phyloP scores from a whole-genome alignment of 2,329 filamentous ascomycete genomes.

The Scytalidium sp. region DNA sequence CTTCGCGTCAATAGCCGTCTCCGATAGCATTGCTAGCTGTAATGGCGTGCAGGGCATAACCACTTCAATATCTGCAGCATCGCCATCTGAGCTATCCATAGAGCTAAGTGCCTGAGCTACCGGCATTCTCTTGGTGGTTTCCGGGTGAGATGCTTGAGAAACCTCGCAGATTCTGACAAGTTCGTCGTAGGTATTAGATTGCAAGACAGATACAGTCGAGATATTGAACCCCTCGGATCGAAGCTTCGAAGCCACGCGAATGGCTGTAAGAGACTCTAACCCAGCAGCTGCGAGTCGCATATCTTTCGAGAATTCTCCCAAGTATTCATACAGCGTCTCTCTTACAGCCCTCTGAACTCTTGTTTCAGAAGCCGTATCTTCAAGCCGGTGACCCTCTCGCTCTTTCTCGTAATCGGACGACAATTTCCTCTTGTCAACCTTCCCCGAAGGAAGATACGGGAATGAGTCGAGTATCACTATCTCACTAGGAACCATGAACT shows the following conservation, averaged over 20 bases:
- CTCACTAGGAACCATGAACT: slow-evolving; percentile 80
- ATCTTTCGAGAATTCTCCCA: slow-evolving; percentile 21
- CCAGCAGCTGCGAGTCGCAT: slow-evolving; percentile 51
- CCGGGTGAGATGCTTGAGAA: slow-evolving; percentile 7
- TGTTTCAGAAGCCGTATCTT: slow-evolving; percentile 22
- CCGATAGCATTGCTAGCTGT: slow-evolving; percentile 76
- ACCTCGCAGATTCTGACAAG: slow-evolving; percentile 31
- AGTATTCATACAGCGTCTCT: slow-evolving; percentile 16
- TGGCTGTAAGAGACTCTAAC: slow-evolving; percentile 64
- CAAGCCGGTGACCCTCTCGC: slow-evolving; percentile 6
- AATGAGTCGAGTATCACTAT: slow-evolving; percentile 62
- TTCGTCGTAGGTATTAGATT: slow-evolving; percentile 43
- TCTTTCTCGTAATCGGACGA: slow-evolving; percentile 49
- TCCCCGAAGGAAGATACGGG: slow-evolving; percentile 78
- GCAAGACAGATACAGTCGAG: slow-evolving; percentile 60
- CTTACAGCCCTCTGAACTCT: slow-evolving; percentile 14
- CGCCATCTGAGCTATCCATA: slow-evolving; percentile 10
- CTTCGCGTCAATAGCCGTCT: slow-evolving; percentile 57
- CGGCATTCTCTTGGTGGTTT: background rate
- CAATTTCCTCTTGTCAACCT: slow-evolving; percentile 69
- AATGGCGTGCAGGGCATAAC: slow-evolving; percentile 65
- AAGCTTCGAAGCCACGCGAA: slow-evolving; percentile 62
- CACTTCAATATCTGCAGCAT: slow-evolving; percentile 39
- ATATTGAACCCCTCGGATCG: slow-evolving; percentile 53
- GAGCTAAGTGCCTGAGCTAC: background rate